Evolutionary conservation across 345 rosid genomes (phyloP), one percentile per base, ranked within the genome.

Genomic region (Acer yangbiense): DNA sequence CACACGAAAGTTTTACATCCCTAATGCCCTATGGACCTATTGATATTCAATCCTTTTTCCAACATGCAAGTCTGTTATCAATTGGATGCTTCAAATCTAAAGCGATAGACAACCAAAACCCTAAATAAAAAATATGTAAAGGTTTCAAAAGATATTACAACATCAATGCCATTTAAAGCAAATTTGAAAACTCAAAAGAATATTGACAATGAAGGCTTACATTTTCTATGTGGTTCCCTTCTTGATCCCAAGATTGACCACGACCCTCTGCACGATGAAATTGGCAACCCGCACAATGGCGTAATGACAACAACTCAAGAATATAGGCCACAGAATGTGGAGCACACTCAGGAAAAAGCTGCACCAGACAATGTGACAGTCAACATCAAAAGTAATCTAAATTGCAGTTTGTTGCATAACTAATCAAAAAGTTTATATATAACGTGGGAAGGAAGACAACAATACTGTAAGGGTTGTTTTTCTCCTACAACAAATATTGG

Each of bases 321-420:
- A 97, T 83, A 84, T 93, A 94, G 81, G 86, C 78, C 68, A 94
- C 94, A 13, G 99, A 97, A 81, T 75, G 88, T 16, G 98, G 98
- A 76, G 99, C 97, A 72, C 98, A 97, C 55, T 93, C 98, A 43
- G 98, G 99, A 71, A 89, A 89, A 67, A 97, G 98, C 99, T 94
- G 89, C 90, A 81, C 35, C 71, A 74, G 52, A 71, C 43, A 62
- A 57, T 61, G 21, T 35, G n/a, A 18, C 7, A 17, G 55, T 65
- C 9, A 66, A 35, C n/a, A 21, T 52, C 14, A 66, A 32, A 29
- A 52, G 6, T 9, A 71, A 44, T 35, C 3, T 17, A 52, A 48
- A 7, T 35, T 72, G 50, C 3, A 20, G 66, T 14, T 4, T 54
- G 48, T 69, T 11, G 55, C 35, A 72, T n/a, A 50, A 32, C 46